These are phyloP conservation scores for Coniochaeta ligniaria DNA, from an alignment of 2,329 filamentous ascomycete species.

Conservation along the genomic window DNA sequence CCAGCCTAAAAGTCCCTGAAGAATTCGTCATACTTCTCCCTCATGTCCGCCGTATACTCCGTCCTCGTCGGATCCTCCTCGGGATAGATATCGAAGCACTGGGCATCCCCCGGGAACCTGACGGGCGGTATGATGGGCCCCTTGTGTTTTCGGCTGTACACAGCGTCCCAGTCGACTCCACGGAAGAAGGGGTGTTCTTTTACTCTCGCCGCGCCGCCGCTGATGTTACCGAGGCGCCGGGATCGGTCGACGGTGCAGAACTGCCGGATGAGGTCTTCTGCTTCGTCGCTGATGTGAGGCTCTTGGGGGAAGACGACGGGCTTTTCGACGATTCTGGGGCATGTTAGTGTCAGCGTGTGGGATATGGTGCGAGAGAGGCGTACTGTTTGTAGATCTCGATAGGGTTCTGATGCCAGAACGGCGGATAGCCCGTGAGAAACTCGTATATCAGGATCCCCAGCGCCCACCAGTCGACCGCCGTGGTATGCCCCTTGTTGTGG, in stretches of 20 bases:
- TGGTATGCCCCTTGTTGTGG: conserved; percentile 69
- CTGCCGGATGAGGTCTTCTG: conserved; percentile 67
- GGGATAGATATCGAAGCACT: conserved; percentile 80
- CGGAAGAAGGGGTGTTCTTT: conserved; percentile 72
- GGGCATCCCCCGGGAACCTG: conserved; percentile 63
- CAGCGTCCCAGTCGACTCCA: conserved; percentile 65
- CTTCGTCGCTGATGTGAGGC: conserved; percentile 57
- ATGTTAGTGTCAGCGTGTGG: conserved; percentile 9
- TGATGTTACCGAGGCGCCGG: conserved; percentile 70
- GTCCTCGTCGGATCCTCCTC: conserved; percentile 62
- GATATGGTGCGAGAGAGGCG: conserved; percentile 15
- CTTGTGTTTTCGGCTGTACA: conserved; percentile 54
- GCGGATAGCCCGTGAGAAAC: conserved; percentile 77
- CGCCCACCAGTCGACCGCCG: conserved; percentile 83
- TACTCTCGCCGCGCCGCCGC: conserved; percentile 63
- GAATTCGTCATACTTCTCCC: conserved; percentile 59
- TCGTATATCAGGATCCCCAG: conserved; percentile 79
- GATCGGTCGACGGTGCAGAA: conserved; percentile 76
- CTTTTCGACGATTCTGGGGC: conserved; percentile 65
- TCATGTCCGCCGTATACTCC: conserved; percentile 62
- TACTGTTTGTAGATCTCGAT: conserved; percentile 81
- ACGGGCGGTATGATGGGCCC: conserved; percentile 74
- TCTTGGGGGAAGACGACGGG: conserved; percentile 66
- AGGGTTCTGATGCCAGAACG: conserved; percentile 81
- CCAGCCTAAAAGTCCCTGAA: conserved; percentile 57